Base-by-base conservation (phyloP, 2,329 filamentous ascomycete species). In the Calonectria ilicicola region DNA sequence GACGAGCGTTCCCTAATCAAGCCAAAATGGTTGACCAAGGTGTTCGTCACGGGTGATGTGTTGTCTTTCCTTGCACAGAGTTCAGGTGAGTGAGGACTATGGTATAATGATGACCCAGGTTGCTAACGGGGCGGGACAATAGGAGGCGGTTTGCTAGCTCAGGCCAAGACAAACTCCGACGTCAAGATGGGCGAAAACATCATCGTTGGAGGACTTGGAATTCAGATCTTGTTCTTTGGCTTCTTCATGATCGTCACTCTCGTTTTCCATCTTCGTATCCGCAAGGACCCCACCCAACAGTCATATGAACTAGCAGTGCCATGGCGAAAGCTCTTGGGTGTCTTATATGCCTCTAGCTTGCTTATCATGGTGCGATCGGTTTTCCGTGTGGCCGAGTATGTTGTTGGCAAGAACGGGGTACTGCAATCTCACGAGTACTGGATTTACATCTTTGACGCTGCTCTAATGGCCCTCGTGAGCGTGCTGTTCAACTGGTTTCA, bases 171-270 rank as follows among this genome's bases (percentile, higher is more conserved):
- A 47, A 78, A 84, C 26, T 65, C 70, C 9, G 63, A 40, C 12
- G 77, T 81, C n/a, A 79, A 80, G 69, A 77, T 76, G 3, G 88
- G 87, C 27, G 82, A 88, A 69, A 84, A 86, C 15, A 81, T 91
- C 53, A 87, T 91, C 6, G 80, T 91, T 9, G 86, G 78, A 3
- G 90, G 90, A 2, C 81, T 92, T 1, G 80, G 87, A 15, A 81
- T 91, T 6, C 90, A 92, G 76, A 84, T 92, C 21, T 51, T 89
- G 21, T 86, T 89, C 71, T 91, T 92, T 66, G 83, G 84, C 1
- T 82, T 90, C 67, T 92, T 92, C 76, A 82, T 90, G 42, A 60
- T 87, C 2, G 83, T 86, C 0, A 85, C 88, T 0, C 76, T 85
- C 3, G 74, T 87, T 0, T 90, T 90, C 78, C 86, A 91, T 71